Base-by-base conservation (phyloP, 129 eudicot species). In the Artemisia argyi region DNA sequence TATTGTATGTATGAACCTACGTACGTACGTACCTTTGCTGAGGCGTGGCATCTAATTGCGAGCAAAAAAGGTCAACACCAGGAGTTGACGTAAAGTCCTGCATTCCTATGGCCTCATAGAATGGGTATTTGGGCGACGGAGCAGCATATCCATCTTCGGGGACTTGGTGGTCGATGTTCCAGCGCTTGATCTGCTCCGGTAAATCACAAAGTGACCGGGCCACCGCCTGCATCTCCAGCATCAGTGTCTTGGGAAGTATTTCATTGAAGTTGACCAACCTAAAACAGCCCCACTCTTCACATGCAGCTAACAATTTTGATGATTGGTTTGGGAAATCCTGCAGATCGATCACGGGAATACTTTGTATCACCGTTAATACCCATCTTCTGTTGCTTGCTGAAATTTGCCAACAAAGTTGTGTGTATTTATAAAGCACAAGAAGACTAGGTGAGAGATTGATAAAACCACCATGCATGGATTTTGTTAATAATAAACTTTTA, bases 261-360 rank as follows among this genome's bases (percentile, higher is more conserved):
- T 51, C 56, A 14, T 51, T 51, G 7, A 14, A 1, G 56, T 51
- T 51, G 56, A 51, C 0, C 56, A 51, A 7, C 56, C 56, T 51
- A 51, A 51, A 51, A 51, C 56, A 51, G 56, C 56, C 56, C 56
- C 56, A 51, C 16, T 51, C 56, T 51, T 51, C 56, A 51, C 56
- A 51, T 8, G 56, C 56, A 51, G 56, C 16, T 51, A 51, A 51
- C 56, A 51, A 14, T 51, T 51, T 51, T 18, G 56, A 51, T 51
- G 56, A 51, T 51, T 51, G 56, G 56, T 51, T 51, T 14, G 56
- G 56, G 17, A 51, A 51, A 51, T 51, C 56, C 56, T 51, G 56
- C 18, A 51, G 56, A 51, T 51, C 56, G 56, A 51, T 51, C 18
- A 51, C 56, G 0, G 56, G 56, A 51, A 51, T 50, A 50, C 54